Evolutionary conservation across 78 protist genomes (phyloP), one percentile per base, ranked within the genome.

Genomic region (Dictyostelium firmibasis): DNA sequence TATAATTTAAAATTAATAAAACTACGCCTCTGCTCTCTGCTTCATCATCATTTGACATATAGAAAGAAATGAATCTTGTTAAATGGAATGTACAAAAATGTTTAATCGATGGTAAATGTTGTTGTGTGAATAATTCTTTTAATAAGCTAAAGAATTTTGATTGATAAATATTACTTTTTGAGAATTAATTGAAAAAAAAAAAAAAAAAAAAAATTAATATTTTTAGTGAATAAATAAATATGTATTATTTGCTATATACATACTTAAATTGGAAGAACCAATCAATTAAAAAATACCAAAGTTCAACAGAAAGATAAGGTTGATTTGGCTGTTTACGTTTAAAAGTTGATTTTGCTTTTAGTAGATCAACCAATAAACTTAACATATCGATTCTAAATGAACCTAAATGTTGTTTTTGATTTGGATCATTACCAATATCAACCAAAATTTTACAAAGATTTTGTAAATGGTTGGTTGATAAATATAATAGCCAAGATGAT

Each of bases 251-350:
- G 13, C n/a, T 47, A 47, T 23, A 16, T 10, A 87, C 93, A 4
- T 79, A 88, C 93, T 75, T 50, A 35, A 89, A 89, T 44, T 81
- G 86, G 62, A 89, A 89, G 36, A 89, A 89, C 94, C 94, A 89
- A 47, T 89, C 94, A 13, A 89, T 72, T 33, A 89, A 67, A 9
- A 81, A 70, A 27, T 69, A 57, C 94, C 94, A 89, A 38, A 89
- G 53, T 50, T 89, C 94, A 31, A 38, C 62, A 6, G 94, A 79
- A 29, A 89, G 53, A 36, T 70, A 70, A 5, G 81, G 53, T 47
- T 89, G 94, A 81, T 38, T 70, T 27, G 86, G 44, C 35, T 23
- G 18, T 44, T 89, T 89, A 43, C 85, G 82, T 50, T 89, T 89
- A 47, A 41, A 64, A 10, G 78, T 60, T 18, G 81, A 8, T 57